Conservation (phyloP, 805 yeast genomes). For the Millerozyma acaciae region DNA sequence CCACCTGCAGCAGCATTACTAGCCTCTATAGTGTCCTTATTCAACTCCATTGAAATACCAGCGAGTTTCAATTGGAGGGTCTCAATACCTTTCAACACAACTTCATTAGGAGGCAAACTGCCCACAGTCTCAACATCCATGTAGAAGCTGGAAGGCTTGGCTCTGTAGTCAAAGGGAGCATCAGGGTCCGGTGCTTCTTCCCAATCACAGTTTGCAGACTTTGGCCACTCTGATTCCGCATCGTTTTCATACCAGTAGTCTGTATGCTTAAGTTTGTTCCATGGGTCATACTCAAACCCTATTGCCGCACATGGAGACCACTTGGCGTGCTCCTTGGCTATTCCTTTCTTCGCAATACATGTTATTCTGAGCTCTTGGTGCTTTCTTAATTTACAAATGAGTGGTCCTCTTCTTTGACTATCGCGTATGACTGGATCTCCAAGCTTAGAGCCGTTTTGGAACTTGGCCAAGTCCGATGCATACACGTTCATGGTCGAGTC, state of each 20-base stretch:
- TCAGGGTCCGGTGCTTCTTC: slow-evolving; percentile 93
- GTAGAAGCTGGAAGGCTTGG: slow-evolving; percentile 78
- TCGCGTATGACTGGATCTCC: slow-evolving; percentile 89
- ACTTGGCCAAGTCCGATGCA: slow-evolving; percentile 65
- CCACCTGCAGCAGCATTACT: slow-evolving; percentile 42
- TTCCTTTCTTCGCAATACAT: slow-evolving; percentile 97
- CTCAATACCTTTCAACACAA: slow-evolving; percentile 76
- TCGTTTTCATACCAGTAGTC: slow-evolving; percentile 95
- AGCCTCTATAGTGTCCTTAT: slow-evolving; percentile 40
- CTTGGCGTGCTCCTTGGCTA: slow-evolving; percentile 95
- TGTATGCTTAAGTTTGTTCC: slow-evolving; percentile 95
- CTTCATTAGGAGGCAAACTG: slow-evolving; percentile 81
- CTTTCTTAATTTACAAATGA: slow-evolving; percentile 84
- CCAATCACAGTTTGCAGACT: slow-evolving; percentile 81
- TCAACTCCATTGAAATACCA: slow-evolving; percentile 69
- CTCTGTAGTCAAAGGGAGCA: slow-evolving; percentile 79
- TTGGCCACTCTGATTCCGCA: slow-evolving; percentile 92
- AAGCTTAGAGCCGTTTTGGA: slow-evolving; percentile 43
- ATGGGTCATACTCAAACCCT: slow-evolving; percentile 98
- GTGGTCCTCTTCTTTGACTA: slow-evolving; percentile 73
- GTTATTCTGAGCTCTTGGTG: slow-evolving; percentile 86
- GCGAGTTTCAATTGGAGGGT: slow-evolving; percentile 90
- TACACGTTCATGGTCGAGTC: slow-evolving; percentile 88
- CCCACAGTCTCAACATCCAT: slow-evolving; percentile 93
- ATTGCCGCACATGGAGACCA: slow-evolving; percentile 97